phyloP scores from a whole-genome alignment of 108 stramenopile species.

The Aurantiochytrium sp. region DNA sequence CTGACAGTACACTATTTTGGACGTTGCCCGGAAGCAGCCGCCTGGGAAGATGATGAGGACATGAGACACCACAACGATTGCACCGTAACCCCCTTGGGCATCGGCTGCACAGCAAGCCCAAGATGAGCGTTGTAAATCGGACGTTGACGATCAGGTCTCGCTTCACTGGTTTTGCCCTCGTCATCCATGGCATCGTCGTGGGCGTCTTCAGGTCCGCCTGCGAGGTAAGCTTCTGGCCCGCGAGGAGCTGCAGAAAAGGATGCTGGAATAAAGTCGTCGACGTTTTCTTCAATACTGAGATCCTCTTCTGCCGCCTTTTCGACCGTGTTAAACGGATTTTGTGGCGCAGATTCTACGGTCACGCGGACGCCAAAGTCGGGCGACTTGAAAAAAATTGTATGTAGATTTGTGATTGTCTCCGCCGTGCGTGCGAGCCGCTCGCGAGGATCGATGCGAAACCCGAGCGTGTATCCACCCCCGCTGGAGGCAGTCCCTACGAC shows the following conservation, averaged over 20 bases:
- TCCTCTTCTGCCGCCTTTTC: constrained; percentile 36
- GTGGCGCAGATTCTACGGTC: constrained; percentile 33
- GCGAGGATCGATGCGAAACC: constrained; percentile 40
- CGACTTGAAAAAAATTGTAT: constrained; percentile 32
- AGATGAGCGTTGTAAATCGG: constrained; percentile 46
- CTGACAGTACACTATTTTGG: no score
- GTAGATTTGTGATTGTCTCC: constrained; percentile 37
- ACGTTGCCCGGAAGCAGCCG: no score
- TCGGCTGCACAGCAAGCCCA: constrained; percentile 52
- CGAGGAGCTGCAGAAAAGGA: constrained; percentile 43
- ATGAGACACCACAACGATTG: constrained; percentile 36
- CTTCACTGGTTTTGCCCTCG: not conserved
- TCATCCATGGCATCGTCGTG: no score
- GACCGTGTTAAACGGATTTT: constrained; percentile 10
- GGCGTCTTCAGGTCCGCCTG: not conserved
- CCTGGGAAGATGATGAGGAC: not conserved
- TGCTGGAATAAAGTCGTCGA: constrained; percentile 43
- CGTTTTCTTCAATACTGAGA: constrained; percentile 43
- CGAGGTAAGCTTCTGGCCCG: not conserved
- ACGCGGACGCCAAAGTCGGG: constrained; percentile 55
- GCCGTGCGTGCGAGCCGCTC: constrained; percentile 25
- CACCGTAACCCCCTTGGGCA: constrained; percentile 36
- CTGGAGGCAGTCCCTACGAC: constrained; percentile 45
- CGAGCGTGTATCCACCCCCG: constrained; percentile 51
- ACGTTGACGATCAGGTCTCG: not conserved